phyloP scores from a whole-genome alignment of 1,284 basidiomycete species.

The Fomitopsis pinicola region DNA sequence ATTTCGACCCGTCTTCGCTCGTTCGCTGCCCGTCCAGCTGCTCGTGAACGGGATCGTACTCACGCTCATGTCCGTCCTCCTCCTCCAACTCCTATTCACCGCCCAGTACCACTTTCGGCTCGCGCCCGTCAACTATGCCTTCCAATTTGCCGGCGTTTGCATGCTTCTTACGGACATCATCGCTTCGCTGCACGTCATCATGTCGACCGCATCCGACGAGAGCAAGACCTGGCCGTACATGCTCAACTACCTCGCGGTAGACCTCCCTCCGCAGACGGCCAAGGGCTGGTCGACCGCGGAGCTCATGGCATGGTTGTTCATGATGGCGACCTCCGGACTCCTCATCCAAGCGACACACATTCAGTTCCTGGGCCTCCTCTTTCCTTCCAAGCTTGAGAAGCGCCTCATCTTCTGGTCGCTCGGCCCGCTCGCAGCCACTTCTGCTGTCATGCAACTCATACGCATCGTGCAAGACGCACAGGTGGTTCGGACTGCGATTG shows the following conservation, averaged over 20 bases:
- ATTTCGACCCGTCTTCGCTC: constrained; percentile 75
- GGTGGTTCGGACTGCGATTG: constrained; percentile 63
- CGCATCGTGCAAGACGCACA: constrained; percentile 51
- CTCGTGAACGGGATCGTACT: constrained; percentile 85
- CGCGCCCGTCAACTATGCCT: constrained; percentile 85
- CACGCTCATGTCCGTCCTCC: constrained; percentile 83
- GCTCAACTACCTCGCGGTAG: constrained; percentile 86
- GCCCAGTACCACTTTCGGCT: constrained; percentile 96
- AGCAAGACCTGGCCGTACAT: constrained; percentile 90
- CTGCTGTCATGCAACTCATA: constrained; percentile 83
- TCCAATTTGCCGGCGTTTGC: constrained; percentile 82
- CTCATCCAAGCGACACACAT: constrained; percentile 95
- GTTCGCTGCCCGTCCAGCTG: constrained; percentile 90
- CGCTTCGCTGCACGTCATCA: constrained; percentile 75
- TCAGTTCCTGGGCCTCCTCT: constrained; percentile 94
- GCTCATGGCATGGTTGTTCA: constrained; percentile 79
- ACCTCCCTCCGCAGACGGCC: constrained; percentile 61
- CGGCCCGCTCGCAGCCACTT: constrained; percentile 85
- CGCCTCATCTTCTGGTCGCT: constrained; percentile 86
- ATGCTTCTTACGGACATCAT: constrained; percentile 76
- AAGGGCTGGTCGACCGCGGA: constrained; percentile 63
- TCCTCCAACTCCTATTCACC: constrained; percentile 93
- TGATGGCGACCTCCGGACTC: constrained; percentile 83
- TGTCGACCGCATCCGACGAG: constrained; percentile 54
- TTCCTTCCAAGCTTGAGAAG: constrained; percentile 89